Evolutionary conservation across 2,329 filamentous ascomycete genomes (phyloP).

Genomic region (Talaromyces marneffei): DNA sequence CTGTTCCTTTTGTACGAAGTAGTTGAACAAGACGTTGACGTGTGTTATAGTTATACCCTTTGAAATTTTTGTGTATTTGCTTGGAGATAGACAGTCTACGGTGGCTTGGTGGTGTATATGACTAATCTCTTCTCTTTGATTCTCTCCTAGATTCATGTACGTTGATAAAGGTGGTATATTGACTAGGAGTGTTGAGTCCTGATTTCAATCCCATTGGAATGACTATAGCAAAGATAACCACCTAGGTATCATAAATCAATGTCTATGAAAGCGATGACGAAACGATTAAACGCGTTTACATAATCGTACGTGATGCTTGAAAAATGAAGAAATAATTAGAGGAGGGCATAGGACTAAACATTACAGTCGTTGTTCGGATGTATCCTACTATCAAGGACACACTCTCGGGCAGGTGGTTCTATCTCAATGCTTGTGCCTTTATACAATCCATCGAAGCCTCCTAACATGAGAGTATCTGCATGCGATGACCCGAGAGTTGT

Average conservation of each 20-base stretch:
- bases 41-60: constrained; percentile 10
- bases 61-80: neutral
- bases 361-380: neutral
- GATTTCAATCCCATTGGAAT: neutral
- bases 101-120: neutral
- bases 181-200: neutral
- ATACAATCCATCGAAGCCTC: neutral
- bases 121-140: neutral
- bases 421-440: neutral
- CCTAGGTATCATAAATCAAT: neutral
- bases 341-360: neutral
- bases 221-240: neutral
- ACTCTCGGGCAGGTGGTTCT: neutral
- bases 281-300: neutral
- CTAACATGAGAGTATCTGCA: neutral
- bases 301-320: neutral
- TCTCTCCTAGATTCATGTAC: neutral
- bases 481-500: neutral
- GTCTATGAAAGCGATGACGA: neutral
- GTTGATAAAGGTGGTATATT: neutral
- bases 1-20: neutral
- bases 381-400: neutral
- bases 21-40: neutral
- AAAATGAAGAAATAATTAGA: neutral
- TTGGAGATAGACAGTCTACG: neutral